Percentiles rank a stretch among this genome's conserved stretches.
phyloP scores from a whole-genome alignment of 208 protist species.

The Trypanosoma boissoni region DNA sequence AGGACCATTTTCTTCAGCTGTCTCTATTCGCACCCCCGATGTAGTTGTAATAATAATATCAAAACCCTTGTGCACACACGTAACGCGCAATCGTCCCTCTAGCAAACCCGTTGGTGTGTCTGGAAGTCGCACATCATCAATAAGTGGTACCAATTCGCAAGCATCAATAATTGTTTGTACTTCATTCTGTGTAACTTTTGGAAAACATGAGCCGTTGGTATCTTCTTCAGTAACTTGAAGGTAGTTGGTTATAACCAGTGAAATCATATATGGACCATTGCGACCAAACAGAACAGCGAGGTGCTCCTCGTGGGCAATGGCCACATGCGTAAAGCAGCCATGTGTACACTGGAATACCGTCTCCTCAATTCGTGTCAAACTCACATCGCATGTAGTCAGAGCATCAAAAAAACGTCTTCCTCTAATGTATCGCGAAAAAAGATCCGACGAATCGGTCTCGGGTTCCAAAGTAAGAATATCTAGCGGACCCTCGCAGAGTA shows the following conservation, averaged over 20 bases:
- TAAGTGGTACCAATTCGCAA: constrained; percentile 8
- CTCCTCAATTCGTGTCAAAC: constrained; percentile 1
- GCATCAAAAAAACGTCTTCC: constrained; percentile 8
- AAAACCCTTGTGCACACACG: constrained; percentile 3
- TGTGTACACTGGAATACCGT: constrained; percentile 8
- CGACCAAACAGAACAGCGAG: constrained; percentile 18
- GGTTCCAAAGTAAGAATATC: background rate
- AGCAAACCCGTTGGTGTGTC: constrained; percentile 10
- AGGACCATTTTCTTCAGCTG: background rate
- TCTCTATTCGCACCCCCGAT: background rate
- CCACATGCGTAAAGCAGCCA: constrained; percentile 21
- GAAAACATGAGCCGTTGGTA: background rate
- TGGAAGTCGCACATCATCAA: constrained; percentile 13
- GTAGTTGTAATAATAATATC: background rate
- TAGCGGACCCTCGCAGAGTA: constrained; percentile 26
- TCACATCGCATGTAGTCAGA: background rate
- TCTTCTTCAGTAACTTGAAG: background rate
- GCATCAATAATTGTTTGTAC: constrained; percentile 22
- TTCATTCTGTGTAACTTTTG: background rate
- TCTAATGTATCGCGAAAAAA: constrained; percentile 21
- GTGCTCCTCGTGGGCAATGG: constrained; percentile 1
- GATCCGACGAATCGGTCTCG: background rate
- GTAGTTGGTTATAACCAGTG: constrained; percentile 10
- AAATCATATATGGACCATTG: constrained; percentile 24
- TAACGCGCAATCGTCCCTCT: constrained; percentile 15